Evolutionary conservation across 768 basidiomycete genomes (phyloP), one percentile per base, ranked within the genome.

Genomic region (Lactifluus subvellereus): DNA sequence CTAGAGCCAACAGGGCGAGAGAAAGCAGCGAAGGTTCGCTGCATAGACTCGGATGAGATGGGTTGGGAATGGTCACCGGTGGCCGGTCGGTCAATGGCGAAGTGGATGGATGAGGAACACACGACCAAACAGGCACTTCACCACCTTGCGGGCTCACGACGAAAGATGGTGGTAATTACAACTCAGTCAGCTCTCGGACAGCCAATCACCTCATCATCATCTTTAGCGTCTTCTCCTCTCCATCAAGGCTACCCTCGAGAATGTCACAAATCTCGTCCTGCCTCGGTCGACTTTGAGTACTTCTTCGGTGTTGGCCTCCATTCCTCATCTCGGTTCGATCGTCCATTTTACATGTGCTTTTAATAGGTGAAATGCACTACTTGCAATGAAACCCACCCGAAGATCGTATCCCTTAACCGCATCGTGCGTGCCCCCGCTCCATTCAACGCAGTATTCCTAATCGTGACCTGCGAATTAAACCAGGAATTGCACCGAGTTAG

Each of bases 171-270:
- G 11, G n/a, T 48, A n/a, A 54, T 11, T 32, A 43, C 54, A 32
- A 35, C 30, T 40, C 57, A 5, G 7, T 33, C 38, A 33, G 33
- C 20, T 27, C 63, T 40, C 48, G 3, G 30, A 1, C 20, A 38
- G 1, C 33, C 9, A 45, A 32, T 22, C 27, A n/a, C 65, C 58
- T 64, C 56, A 70, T 55, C 54, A 55, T 47, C 53, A 13, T 59
- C 33, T n/a, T 5, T 54, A 87, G 87, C 80, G 76, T 60, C 77
- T 90, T 14, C 76, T 78, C 64, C 76, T 89, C 35, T 86, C 84
- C 51, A 88, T 90, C 72, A 85, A 85, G 74, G 91, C 91, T 11
- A 87, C 89, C 3, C 79, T 94, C 49, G 89, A 93, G 72, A 87
- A 88, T 67, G 84, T 92, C 63, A 88, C 89, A 9, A 77, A 83